Base-by-base conservation (phyloP, 495 filamentous ascomycete species). In the Xylaria longipes region DNA sequence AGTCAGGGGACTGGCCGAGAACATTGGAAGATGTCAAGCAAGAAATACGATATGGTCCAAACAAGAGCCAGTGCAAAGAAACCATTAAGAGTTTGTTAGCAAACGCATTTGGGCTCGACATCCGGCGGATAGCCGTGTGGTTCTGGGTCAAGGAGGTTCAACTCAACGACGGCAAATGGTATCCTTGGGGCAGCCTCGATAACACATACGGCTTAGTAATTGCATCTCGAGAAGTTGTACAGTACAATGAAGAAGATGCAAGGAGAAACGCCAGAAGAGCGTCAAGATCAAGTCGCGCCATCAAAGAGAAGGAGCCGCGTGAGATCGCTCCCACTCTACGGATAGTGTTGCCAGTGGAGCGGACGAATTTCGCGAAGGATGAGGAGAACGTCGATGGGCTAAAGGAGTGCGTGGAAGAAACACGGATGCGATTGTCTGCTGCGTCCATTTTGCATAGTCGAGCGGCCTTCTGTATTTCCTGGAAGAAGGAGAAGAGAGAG, bases 111-210 rank as follows among this genome's bases (percentile, higher is more conserved):
- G 43, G 56, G 22, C 41, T 70, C 35, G 68, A 70, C 5, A 11
- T 60, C 17, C 46, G 46, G n/a, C 65, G 46, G 8, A 67, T 67
- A 52, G 15, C 15, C 6, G 58, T 64, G 14, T 54, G 60, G 68
- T 31, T 43, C 20, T 39, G 46, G 68, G 37, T 64, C 58, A 63
- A 70, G 35, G 46, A 70, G 1, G 20, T 70, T 12, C 56, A 70
- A 14, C 39, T 64, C 33, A 52, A 29, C 33, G 35, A 54, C 14
- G 27, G 48, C 35, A 64, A 56, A 2, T 70, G 68, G 68, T 70
- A 64, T 56, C 68, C 60, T 7, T 56, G 60, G 45, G 68, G 68
- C 37, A 70, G 68, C 37, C 45, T 63, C 11, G 68, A 70, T 14
- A 41, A 64, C 3, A 64, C 58, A 22, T 70, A 56, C 22, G 68